Conservation (phyloP, 148 eudicot species). For the Vaccinium darrowii region DNA sequence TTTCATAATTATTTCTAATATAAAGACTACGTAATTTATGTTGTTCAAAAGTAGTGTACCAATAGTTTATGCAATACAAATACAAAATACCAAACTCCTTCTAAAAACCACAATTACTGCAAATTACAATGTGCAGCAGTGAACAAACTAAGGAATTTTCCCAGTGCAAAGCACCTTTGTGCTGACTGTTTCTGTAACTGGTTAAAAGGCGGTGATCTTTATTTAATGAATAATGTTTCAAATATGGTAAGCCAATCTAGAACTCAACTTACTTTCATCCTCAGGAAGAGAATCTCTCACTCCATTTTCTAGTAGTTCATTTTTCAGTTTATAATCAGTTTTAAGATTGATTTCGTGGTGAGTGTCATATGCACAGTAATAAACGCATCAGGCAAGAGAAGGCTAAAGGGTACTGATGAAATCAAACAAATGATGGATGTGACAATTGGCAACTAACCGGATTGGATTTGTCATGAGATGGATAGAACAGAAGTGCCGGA, state of each 20-base stretch:
- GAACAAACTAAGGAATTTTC: background rate
- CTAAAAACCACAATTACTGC: background rate
- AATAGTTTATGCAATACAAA: background rate
- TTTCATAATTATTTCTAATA: background rate
- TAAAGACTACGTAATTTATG: background rate
- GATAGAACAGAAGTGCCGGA: constrained; percentile 78
- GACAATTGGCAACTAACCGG: constrained; percentile 45
- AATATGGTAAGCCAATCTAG: background rate
- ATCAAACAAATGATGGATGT: background rate
- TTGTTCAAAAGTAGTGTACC: background rate
- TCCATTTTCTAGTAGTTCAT: constrained; percentile 58
- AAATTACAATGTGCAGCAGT: background rate
- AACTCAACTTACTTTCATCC: background rate
- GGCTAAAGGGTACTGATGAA: background rate
- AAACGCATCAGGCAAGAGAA: background rate
- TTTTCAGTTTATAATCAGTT: constrained; percentile 41
- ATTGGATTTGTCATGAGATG: constrained; percentile 60
- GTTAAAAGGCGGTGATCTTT: background rate
- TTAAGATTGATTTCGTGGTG: constrained; percentile 63
- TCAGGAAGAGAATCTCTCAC: background rate
- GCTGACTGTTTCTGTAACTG: background rate
- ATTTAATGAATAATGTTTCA: background rate
- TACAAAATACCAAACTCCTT: background rate
- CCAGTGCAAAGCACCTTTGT: background rate
- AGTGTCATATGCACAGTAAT: constrained; percentile 52